A percentile compares a stretch with the other conserved stretches of the same genome.
phyloP scores from a whole-genome alignment of 495 filamentous ascomycete genomes.

The Penicillium odoratum region DNA sequence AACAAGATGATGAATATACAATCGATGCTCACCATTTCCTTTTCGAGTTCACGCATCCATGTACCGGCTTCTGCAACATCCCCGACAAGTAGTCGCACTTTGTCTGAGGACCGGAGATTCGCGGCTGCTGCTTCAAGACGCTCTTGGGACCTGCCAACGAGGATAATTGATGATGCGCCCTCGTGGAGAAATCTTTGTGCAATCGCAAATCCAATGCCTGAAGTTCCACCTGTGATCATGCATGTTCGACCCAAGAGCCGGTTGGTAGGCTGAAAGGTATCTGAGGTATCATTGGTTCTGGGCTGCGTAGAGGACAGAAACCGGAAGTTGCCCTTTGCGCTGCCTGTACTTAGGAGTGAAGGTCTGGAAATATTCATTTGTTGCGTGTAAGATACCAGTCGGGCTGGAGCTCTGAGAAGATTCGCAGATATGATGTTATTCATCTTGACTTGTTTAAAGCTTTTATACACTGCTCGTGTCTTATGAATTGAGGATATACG shows the following conservation, averaged over 20 bases:
- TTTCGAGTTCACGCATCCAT: constrained; percentile 48
- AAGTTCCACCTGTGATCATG: constrained; percentile 63
- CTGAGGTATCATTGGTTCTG: background rate
- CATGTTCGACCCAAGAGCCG: constrained; percentile 46
- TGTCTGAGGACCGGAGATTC: constrained; percentile 20
- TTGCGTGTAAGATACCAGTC: background rate
- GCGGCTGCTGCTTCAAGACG: constrained; percentile 41
- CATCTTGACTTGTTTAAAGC: background rate
- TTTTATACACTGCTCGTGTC: no score
- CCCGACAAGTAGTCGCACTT: constrained; percentile 41
- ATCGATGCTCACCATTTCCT: constrained; percentile 36
- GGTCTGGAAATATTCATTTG: constrained; percentile 7
- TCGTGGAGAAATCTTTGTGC: constrained; percentile 64
- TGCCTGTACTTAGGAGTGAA: background rate
- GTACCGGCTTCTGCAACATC: constrained; percentile 45
- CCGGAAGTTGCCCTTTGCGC: constrained; percentile 8
- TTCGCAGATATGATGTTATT: background rate
- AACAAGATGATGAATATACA: background rate
- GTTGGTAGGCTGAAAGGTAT: constrained; percentile 15
- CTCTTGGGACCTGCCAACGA: constrained; percentile 49
- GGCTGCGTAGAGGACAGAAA: constrained; percentile 15
- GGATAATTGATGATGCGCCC: constrained; percentile 54
- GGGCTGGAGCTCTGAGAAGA: background rate
- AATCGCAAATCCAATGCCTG: constrained; percentile 68
- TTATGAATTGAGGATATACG: background rate